These are phyloP conservation scores for Phytophthora quininea DNA, from an alignment of 352 stramenopile species.

Conservation along the genomic window DNA sequence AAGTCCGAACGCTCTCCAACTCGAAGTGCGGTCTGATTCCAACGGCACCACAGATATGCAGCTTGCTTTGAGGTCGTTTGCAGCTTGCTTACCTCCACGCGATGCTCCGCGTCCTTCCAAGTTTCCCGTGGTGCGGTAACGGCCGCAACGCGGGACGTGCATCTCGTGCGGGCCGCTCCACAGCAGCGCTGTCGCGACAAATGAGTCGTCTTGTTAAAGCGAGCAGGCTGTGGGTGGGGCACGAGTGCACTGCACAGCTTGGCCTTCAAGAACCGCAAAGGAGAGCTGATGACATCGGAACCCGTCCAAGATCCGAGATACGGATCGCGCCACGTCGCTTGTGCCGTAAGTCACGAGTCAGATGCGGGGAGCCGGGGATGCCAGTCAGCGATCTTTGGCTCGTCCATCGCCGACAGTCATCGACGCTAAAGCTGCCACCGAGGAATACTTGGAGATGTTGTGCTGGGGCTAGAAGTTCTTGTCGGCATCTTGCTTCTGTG, in stretches of 20 bases:
- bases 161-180: background rate
- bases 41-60: conserved; percentile 10
- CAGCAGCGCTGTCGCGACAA: too few relatives aligned
- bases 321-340: background rate
- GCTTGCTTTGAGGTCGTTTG: background rate
- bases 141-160: background rate
- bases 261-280: too few relatives aligned
- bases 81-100: conserved; percentile 2
- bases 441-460: background rate
- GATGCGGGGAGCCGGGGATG: background rate
- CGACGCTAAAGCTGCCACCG: background rate
- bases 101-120: background rate
- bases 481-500: background rate
- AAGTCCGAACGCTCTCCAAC: too few relatives aligned
- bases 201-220: too few relatives aligned
- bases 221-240: too few relatives aligned
- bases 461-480: background rate
- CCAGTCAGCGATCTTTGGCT: background rate
- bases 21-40: conserved; percentile 1
- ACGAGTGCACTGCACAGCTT: too few relatives aligned
- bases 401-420: conserved; percentile 4
- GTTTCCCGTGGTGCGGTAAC: background rate
- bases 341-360: conserved; percentile 1
- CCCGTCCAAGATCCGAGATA: background rate
- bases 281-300: background rate